Evolutionary conservation across 2,329 filamentous ascomycete genomes (phyloP), one percentile per base, ranked within the genome.

Genomic region (Davidsoniella virescens): DNA sequence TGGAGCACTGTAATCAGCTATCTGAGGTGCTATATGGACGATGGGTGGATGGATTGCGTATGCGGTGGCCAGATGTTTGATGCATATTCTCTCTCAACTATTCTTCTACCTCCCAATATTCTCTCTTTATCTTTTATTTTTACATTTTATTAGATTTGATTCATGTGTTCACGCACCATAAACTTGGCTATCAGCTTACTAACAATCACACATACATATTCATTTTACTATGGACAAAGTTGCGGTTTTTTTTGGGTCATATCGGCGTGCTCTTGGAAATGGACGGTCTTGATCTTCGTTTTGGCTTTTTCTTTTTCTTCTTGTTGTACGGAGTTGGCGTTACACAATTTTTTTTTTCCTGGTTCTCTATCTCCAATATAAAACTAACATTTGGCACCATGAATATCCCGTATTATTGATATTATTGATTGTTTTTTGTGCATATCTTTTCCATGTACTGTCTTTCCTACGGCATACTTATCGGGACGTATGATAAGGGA

Each of bases 1-100:
- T 95, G 85, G 88, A 95, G 64, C 90, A 95, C 65, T 84, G 83
- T 56, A 86, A 87, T 60, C 79, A 94, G 61, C 71, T 96, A 37
- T 86, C 85, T 1, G 87, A 95, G 62, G 85, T 94, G 17, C 74
- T 98, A 17, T 96, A 95, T 65, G 78, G 81, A 14, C 77, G 90
- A 41, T 98, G 92, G 92, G 79, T 82, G 2, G 85, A 93, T 52
- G 87, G 87, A 1, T 68, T 96, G 58, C 79, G 80, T 55, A 73
- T 76, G 50, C 71, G 83, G 51, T 88, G 83, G 83, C 72, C 72
- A 2, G 67, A 66, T 3, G 56, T 66, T 16, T 67, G 52, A 59
- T 40, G 18, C 16, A 29, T 40, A 25, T 47, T 48, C 37, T 36
- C 49, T 17, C 23, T 12, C 37, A 16, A 23, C 20, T 29, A 4